Evolutionary conservation across 352 stramenopile species (phyloP), one percentile per base, ranked within the genome.

Genomic region (Vaucheria bursata): DNA sequence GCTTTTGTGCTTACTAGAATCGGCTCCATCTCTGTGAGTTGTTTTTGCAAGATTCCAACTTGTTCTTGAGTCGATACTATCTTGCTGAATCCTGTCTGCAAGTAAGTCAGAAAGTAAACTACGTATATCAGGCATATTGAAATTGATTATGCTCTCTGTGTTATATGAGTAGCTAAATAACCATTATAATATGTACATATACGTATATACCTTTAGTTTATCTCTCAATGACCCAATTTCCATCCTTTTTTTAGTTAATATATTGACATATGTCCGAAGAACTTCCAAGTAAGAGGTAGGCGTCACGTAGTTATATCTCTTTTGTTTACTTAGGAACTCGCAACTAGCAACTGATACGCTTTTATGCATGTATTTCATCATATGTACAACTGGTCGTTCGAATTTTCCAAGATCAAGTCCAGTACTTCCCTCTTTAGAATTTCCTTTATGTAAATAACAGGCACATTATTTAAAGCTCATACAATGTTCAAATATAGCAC

Each of bases 201-300:
- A 18, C 45, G 45, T 59, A 68, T 18, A 35, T 73, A 82, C 77
- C 77, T 95, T 88, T 32, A 96, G 78, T 0, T 92, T 89, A 52
- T 88, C 69, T 86, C 93, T 0, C 86, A 91, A 77, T 89, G 93
- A 29, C 83, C 90, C 78, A 89, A 97, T 90, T 82, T 96, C 91
- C 2, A 94, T 90, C 5, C 91, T 86, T 77, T 96, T 95, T 39
- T 89, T 83, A n/a, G 88, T 77, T 38, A 97, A 79, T 18, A 96
- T 90, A 0, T 87, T 90, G 75, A 93, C 95, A 84, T 96, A 97
- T 6, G 91, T 96, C 75, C 91, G 88, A 18, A 97, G 77, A n/a
- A 97, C 75, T 79, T 97, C 92, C 2, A 97, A 78, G 71, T 97
- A 97, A 53, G 89, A 95, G 2, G 92, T 97, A 1, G 92, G 92